Conservation (phyloP, 495 filamentous ascomycete genomes). For the Podospora comata region DNA sequence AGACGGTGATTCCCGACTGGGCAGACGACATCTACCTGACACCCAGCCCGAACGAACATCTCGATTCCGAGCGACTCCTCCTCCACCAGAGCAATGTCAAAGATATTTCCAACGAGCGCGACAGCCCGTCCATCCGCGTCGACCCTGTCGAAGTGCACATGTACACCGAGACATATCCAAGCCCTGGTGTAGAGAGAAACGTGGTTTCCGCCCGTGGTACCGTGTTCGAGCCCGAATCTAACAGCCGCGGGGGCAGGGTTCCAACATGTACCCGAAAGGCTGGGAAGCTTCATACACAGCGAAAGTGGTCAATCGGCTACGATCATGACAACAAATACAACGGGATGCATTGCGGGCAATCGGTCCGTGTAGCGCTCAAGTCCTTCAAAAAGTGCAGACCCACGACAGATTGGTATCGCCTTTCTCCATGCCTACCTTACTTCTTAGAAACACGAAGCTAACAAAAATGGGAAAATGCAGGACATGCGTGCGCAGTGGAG, state of each 20-base stretch:
- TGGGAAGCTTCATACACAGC: constrained; percentile 14
- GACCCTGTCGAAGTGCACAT: neutral
- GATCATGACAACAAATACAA: constrained; percentile 11
- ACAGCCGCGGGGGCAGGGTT: neutral
- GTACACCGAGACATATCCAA: neutral
- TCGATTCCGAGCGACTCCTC: neutral
- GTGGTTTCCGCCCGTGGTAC: neutral
- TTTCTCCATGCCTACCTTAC: neutral
- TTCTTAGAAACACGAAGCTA: neutral
- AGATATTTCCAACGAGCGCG: neutral
- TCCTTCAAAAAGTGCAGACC: constrained; percentile 6
- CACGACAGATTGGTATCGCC: constrained; percentile 10
- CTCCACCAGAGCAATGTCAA: neutral
- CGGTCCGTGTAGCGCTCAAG: constrained; percentile 8
- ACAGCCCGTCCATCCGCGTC: neutral
- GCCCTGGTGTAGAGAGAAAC: neutral
- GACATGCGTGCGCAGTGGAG: constrained; percentile 11
- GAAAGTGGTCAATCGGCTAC: constrained; percentile 15
- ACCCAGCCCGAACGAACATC: neutral
- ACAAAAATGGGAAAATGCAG: neutral
- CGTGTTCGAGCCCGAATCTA: neutral
- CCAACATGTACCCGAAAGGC: constrained; percentile 13
- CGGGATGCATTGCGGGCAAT: constrained; percentile 17
- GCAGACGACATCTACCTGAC: neutral
- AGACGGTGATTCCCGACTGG: neutral